Percentiles rank a stretch among this genome's conserved stretches.
Conservation (phyloP, 73 alveolate species). For the Uronychia binucleata region DNA sequence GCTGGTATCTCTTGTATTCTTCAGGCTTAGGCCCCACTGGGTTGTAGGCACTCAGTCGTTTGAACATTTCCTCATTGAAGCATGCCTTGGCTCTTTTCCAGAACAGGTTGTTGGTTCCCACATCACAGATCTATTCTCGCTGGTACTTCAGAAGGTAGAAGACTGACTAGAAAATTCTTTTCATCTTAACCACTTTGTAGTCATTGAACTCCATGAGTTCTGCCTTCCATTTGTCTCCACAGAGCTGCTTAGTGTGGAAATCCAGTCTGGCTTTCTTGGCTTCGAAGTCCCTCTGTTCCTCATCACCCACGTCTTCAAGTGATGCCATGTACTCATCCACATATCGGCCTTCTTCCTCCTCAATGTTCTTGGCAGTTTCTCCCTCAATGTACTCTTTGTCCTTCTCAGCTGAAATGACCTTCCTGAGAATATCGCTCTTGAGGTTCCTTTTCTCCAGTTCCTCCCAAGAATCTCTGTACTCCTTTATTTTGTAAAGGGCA, state of each 20-base stretch:
- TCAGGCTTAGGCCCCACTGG: slow-evolving; percentile 90
- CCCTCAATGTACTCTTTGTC: slow-evolving; percentile 67
- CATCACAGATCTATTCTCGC: slow-evolving; percentile 79
- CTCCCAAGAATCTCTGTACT: slow-evolving; percentile 73
- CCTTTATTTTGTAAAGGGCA: slow-evolving; percentile 54
- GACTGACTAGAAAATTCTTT: slow-evolving; percentile 74
- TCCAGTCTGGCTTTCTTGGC: slow-evolving; percentile 55
- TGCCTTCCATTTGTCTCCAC: slow-evolving; percentile 28
- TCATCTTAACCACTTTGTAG: slow-evolving; percentile 81
- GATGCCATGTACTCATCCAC: slow-evolving; percentile 67
- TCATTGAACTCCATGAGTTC: slow-evolving; percentile 35
- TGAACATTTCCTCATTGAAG: slow-evolving; percentile 75
- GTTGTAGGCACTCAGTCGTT: slow-evolving; percentile 56
- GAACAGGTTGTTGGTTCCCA: slow-evolving; percentile 90
- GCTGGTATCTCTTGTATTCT: slow-evolving; percentile 59
- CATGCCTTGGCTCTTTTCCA: slow-evolving; percentile 91
- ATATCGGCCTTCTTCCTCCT: slow-evolving; percentile 76
- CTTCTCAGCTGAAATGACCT: slow-evolving; percentile 59
- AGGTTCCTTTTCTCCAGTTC: slow-evolving; percentile 74
- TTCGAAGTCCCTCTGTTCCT: slow-evolving; percentile 69
- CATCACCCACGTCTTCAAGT: slow-evolving; percentile 78
- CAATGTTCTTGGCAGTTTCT: slow-evolving; percentile 7
- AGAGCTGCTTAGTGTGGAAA: slow-evolving; percentile 48
- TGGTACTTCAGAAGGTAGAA: slow-evolving; percentile 74
- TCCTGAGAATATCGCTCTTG: slow-evolving; percentile 76